Conservation (phyloP, 192 early-diverging fungal species). For the Rhizophagus prolifer region DNA sequence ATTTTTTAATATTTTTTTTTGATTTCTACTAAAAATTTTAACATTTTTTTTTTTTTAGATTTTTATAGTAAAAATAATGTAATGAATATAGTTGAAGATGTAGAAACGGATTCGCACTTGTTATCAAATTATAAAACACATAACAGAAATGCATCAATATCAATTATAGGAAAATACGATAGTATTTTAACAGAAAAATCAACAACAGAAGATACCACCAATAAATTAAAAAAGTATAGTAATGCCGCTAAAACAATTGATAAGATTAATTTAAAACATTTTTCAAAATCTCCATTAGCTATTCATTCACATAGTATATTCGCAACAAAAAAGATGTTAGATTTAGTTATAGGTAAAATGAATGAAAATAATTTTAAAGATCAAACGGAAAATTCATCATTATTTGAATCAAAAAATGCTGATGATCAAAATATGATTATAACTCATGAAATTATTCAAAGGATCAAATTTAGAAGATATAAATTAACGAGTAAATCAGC, state of each 20-base stretch:
- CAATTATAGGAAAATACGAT: too few relatives aligned
- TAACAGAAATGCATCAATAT: too few relatives aligned
- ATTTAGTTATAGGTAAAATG: constrained; percentile 5
- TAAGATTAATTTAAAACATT: background rate
- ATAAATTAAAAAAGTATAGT: too few relatives aligned
- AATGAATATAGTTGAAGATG: background rate
- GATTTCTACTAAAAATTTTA: too few relatives aligned
- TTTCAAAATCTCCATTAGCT: background rate
- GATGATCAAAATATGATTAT: too few relatives aligned
- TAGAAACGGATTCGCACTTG: background rate
- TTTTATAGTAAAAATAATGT: constrained; percentile 12
- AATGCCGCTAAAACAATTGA: background rate
- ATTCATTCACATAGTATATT: background rate
- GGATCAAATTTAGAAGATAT: constrained; percentile 22
- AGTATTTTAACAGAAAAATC: too few relatives aligned
- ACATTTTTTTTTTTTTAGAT: background rate
- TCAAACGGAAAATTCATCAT: too few relatives aligned
- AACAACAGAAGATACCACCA: too few relatives aligned
- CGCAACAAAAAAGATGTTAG: background rate
- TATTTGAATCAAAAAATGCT: too few relatives aligned
- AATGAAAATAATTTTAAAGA: constrained; percentile 1
- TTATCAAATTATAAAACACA: background rate
- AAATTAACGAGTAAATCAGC: constrained; percentile 17
- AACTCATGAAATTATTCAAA: background rate
- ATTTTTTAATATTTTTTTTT: too few relatives aligned